Percentiles rank a stretch among this genome's conserved stretches.
Conservation (phyloP, 2,329 filamentous ascomycete genomes). For the Ophiostoma fasciatum region DNA sequence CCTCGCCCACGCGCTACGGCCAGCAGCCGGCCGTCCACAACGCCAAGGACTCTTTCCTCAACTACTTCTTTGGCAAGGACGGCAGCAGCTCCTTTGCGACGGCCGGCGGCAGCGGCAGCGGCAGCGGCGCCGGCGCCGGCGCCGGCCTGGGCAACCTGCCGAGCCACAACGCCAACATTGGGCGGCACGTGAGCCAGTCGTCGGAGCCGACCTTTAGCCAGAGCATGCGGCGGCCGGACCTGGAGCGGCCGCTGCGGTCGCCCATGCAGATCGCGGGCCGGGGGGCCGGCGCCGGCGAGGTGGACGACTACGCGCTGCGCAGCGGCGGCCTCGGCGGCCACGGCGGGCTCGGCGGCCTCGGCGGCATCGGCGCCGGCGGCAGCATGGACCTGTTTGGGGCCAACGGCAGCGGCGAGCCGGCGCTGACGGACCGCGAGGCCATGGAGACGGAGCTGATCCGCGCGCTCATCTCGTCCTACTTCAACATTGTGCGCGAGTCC, state of each 20-base stretch:
- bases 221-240: conserved; percentile 61
- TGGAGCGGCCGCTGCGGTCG: conserved; percentile 40
- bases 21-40: conserved; percentile 44
- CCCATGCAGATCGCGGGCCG: conserved; percentile 21
- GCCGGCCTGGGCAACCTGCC: conserved; percentile 4
- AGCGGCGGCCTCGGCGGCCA: background rate
- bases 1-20: conserved; percentile 48
- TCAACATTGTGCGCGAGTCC: conserved; percentile 97
- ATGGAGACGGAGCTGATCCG: conserved; percentile 97
- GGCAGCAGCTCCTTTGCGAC: conserved; percentile 30
- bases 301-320: conserved; percentile 3
- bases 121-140: background rate
- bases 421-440: conserved; percentile 85
- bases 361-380: conserved; percentile 3
- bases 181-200: conserved; percentile 61
- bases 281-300: background rate
- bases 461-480: conserved; percentile 92
- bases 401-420: conserved; percentile 57
- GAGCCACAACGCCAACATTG: conserved; percentile 24
- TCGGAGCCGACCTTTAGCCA: conserved; percentile 71
- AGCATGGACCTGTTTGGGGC: conserved; percentile 8
- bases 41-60: conserved; percentile 82
- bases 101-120: conserved; percentile 15
- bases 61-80: conserved; percentile 98
- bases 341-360: background rate